Evolutionary conservation across 2,329 filamentous ascomycete genomes (phyloP).

Genomic region (Tolypocladium nubicola): DNA sequence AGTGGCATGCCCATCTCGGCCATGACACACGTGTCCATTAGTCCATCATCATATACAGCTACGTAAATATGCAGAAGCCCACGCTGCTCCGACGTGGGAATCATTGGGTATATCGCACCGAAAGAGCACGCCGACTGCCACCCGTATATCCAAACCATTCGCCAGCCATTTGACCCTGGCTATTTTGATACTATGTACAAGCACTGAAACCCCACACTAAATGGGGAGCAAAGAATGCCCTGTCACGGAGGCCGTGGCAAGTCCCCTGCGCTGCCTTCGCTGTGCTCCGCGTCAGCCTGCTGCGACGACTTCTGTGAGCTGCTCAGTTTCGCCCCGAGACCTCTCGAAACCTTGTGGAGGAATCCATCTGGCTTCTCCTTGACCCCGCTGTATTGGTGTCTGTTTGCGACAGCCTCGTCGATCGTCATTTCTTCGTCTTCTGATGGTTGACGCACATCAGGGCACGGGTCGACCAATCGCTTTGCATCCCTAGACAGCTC

Average conservation of each 20-base stretch:
- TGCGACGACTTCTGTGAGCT: constrained; percentile 18
- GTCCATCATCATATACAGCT: not conserved
- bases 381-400: constrained; percentile 6
- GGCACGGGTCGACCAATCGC: constrained; percentile 27
- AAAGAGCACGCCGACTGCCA: not conserved
- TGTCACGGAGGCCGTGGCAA: constrained; percentile 5
- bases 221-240: not conserved
- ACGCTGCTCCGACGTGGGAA: not conserved
- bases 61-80: not conserved
- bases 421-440: constrained; percentile 8
- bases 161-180: not conserved
- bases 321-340: constrained; percentile 14
- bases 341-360: constrained; percentile 13
- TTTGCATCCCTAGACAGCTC: constrained; percentile 34
- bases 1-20: not conserved
- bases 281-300: constrained; percentile 16
- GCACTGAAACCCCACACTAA: no score
- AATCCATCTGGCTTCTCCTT: constrained; percentile 11
- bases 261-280: constrained; percentile 12
- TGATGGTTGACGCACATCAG: constrained; percentile 10
- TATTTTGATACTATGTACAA: not conserved
- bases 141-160: not conserved
- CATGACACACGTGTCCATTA: not conserved
- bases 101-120: constrained; percentile 5
- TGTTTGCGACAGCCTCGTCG: constrained; percentile 7